Evolutionary conservation across 345 rosid genomes (phyloP).

Genomic region (Eucalyptus viminalis): DNA sequence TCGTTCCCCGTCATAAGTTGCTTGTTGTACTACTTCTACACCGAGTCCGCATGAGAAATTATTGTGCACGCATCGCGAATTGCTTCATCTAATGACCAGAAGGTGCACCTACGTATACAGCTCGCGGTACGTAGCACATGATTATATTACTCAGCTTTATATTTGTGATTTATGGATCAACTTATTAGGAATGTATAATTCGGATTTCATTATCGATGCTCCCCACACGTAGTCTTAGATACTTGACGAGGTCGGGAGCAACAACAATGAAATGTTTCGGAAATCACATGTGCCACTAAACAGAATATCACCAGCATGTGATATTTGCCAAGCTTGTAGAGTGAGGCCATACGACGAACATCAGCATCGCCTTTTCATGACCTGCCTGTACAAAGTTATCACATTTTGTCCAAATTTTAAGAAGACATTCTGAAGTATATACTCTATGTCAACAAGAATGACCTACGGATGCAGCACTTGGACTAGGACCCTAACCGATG

Average conservation of each 20-base stretch:
- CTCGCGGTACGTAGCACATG: background rate
- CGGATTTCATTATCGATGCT: background rate
- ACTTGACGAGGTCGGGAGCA: background rate
- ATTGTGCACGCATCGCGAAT: background rate
- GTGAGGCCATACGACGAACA: background rate
- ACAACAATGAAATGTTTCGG: background rate
- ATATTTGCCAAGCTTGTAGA: background rate
- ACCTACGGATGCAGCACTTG: background rate
- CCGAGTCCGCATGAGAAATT: background rate
- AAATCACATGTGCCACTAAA: background rate
- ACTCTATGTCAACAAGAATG: background rate
- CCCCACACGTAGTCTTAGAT: background rate
- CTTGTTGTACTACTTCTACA: background rate
- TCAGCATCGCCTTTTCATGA: background rate
- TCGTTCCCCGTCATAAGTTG: background rate
- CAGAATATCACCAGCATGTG: background rate
- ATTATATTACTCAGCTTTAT: background rate
- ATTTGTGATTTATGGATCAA: background rate
- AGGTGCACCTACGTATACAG: background rate
- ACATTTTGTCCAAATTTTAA: background rate
- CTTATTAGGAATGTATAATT: background rate
- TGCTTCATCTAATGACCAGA: background rate
- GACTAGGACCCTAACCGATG: background rate
- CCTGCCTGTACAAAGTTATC: background rate
- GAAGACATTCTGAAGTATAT: background rate